These are phyloP conservation scores for Hydnomerulius pinastri DNA, from an alignment of 768 basidiomycete species.

Conservation along the genomic window DNA sequence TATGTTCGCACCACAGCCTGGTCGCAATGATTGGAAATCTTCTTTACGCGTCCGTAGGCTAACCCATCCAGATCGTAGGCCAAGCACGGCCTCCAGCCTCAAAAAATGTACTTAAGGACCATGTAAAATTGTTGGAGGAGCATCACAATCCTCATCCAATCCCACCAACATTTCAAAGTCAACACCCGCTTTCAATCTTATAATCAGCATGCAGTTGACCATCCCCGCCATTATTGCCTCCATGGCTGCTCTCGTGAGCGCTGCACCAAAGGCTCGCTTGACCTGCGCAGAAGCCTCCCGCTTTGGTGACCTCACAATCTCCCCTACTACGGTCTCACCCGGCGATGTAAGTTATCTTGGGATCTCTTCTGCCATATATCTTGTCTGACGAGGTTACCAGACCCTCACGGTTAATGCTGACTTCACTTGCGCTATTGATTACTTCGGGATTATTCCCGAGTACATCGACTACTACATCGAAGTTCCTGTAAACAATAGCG, in stretches of 20 bases:
- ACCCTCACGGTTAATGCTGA: slow-evolving; percentile 20
- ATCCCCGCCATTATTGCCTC: slow-evolving; percentile 12
- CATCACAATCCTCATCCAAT: not conserved
- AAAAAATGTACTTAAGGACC: not conserved
- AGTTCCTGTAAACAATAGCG: slow-evolving; percentile 33
- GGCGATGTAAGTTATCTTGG: slow-evolving; percentile 22
- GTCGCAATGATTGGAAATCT: too few relatives aligned
- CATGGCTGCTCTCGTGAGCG: slow-evolving; percentile 16
- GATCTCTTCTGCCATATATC: not conserved
- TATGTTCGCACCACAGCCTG: too few relatives aligned
- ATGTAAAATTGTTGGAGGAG: too few relatives aligned
- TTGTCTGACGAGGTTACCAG: slow-evolving; percentile 16
- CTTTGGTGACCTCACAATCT: slow-evolving; percentile 19
- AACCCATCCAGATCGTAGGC: too few relatives aligned
- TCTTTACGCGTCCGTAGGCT: too few relatives aligned
- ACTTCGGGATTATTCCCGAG: slow-evolving; percentile 17
- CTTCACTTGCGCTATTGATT: slow-evolving; percentile 28
- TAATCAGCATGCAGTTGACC: slow-evolving; percentile 19
- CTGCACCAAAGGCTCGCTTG: slow-evolving; percentile 20
- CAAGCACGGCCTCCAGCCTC: slow-evolving; percentile 1
- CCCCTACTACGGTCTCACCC: slow-evolving; percentile 22
- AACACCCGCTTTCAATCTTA: not conserved
- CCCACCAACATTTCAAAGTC: not conserved
- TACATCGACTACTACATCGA: slow-evolving; percentile 36
- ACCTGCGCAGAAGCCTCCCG: slow-evolving; percentile 22